A percentile compares a stretch with the other conserved stretches of the same genome.
phyloP scores from a whole-genome alignment of 164 flowering plant genomes.

The Aristolochia fimbriata region DNA sequence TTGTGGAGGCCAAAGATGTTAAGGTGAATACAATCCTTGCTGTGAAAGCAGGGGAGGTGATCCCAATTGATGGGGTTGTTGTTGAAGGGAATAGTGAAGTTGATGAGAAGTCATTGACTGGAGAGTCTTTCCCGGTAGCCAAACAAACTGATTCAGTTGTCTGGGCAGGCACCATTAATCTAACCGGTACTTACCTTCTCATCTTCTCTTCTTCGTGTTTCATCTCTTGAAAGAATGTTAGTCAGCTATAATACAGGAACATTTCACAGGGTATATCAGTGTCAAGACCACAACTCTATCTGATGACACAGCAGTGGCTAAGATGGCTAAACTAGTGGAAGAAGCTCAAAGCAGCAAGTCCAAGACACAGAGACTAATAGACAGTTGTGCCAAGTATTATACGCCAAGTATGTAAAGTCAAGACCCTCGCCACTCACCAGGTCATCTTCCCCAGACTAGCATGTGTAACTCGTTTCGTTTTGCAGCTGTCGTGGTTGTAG shows the following conservation, averaged over 20 bases:
- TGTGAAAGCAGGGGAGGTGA: conserved; percentile 78
- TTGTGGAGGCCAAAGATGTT: conserved; percentile 53
- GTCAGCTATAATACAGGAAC: neutral
- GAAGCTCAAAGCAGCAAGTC: conserved; percentile 83
- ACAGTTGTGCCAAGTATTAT: conserved; percentile 63
- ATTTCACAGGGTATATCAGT: conserved; percentile 55
- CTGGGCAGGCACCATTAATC: conserved; percentile 88
- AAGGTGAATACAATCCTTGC: conserved; percentile 53
- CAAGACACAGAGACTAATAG: conserved; percentile 58
- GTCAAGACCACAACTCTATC: conserved; percentile 67
- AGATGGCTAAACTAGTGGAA: conserved; percentile 89
- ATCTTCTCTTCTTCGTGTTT: neutral
- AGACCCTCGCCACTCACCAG: neutral
- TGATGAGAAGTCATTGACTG: conserved; percentile 77
- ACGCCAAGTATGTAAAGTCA: conserved; percentile 53
- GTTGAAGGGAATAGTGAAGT: conserved; percentile 79
- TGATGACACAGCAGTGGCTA: conserved; percentile 79
- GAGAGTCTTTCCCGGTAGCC: conserved; percentile 85
- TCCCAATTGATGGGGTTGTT: conserved; percentile 80
- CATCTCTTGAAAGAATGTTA: neutral
- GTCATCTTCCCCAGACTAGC: no score
- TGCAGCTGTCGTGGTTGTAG: conserved; percentile 58
- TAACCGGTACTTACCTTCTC: conserved; percentile 50
- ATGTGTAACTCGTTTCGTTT: neutral
- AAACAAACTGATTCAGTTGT: conserved; percentile 60